Evolutionary conservation across 495 filamentous ascomycete genomes (phyloP), one percentile per base, ranked within the genome.

Genomic region (Neurospora sp.): DNA sequence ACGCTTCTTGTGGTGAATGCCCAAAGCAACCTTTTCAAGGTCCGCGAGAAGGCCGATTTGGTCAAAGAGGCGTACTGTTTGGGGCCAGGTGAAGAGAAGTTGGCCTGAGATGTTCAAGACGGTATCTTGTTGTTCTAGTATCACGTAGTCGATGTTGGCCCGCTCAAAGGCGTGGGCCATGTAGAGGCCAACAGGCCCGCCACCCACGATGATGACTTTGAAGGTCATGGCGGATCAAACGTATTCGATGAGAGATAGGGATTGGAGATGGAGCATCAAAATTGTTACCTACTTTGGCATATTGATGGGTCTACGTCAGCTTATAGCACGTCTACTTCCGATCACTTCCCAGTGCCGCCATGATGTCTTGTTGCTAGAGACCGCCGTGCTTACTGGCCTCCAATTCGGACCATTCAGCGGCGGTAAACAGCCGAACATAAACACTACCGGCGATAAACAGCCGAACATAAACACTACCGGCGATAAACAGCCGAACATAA

Each of bases 1-100:
- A 35, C 65, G 42, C 37, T 61, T 77, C 89, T 89, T 91, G 40
- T 84, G 86, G 78, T 92, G 91, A 35, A 89, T 88, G 70, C 89
- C 90, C 4, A 87, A 87, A 12, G 87, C 86, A 16, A 84, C 81
- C 76, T 92, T 22, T 53, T 72, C 12, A 14, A 80, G 69, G 61
- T 69, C 77, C 47, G 83, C 82, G 42, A 77, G 76, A 0, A 85
- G n/a, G 4, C 80, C 85, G 1, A 88, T 71, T 71, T 89, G 87
- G 69, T 87, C 83, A 3, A 88, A 73, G 35, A 87, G 78, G 7
- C 84, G 80, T 3, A 76, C 80, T 80, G 69, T 79, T 78, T 0
- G 77, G 75, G 41, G 80, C 83, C 14, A 84, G 41, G 0, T 78
- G 83, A 12, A 84, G 77, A 14, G 3, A 80, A 80, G 6, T 85